These are phyloP conservation scores for Neopestalotiopsis rosae DNA, from an alignment of 2,329 filamentous ascomycete genomes.

Conservation along the genomic window DNA sequence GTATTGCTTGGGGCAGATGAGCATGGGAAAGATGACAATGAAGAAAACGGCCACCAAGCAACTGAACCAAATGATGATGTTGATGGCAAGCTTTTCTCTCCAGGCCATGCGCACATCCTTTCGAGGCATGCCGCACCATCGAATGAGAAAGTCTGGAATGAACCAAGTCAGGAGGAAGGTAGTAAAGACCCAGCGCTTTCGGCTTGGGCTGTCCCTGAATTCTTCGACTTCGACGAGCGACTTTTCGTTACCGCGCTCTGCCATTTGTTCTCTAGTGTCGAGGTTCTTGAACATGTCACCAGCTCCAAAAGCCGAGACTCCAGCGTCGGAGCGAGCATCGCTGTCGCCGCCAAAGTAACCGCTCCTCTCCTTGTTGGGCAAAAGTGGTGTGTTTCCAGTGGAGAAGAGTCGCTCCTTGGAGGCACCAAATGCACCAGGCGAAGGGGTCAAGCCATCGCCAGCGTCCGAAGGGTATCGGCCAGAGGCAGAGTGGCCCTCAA, in stretches of 20 bases:
- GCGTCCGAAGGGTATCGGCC: constrained; percentile 65
- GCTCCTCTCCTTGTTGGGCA: constrained; percentile 75
- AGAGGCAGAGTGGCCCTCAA: constrained; percentile 66
- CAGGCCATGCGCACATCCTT: constrained; percentile 93
- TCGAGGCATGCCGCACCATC: constrained; percentile 78
- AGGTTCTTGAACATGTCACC: constrained; percentile 99
- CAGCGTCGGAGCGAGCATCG: constrained; percentile 89
- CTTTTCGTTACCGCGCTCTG: constrained; percentile 92
- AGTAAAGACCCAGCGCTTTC: constrained; percentile 88
- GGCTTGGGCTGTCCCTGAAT: constrained; percentile 74
- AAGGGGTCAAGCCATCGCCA: constrained; percentile 64
- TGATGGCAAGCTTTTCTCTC: constrained; percentile 98
- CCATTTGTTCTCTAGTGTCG: constrained; percentile 91
- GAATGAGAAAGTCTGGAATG: constrained; percentile 83
- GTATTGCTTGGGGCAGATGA: constrained; percentile 91
- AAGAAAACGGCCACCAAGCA: constrained; percentile 84
- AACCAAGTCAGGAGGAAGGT: constrained; percentile 87
- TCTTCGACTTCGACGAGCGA: constrained; percentile 91
- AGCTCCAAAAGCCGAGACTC: constrained; percentile 85
- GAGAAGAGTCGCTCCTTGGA: constrained; percentile 67
- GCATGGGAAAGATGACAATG: constrained; percentile 82
- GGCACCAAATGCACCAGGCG: constrained; percentile 61
- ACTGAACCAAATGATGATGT: constrained; percentile 92
- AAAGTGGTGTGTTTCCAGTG: constrained; percentile 61
- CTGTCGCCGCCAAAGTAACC: constrained; percentile 84